Evolutionary conservation across 108 stramenopile genomes (phyloP), one percentile per base, ranked within the genome.

Genomic region (Epithemia pelagica): DNA sequence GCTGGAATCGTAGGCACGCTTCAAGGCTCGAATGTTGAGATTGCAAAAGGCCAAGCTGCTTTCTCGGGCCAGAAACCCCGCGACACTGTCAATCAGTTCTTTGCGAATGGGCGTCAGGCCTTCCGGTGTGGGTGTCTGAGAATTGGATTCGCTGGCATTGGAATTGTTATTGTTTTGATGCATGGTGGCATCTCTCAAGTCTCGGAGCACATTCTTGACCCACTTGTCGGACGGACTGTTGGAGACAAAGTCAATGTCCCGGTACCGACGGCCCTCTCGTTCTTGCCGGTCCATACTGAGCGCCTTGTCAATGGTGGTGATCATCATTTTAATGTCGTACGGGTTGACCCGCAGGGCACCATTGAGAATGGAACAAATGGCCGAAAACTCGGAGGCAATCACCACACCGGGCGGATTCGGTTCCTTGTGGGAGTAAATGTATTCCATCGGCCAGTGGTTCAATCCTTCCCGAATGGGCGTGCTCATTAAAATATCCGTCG

Each of bases 341-440:
- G 98, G 98, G 71, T 99, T 99, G 30, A 99, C 89, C n/a, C 95
- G 82, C 52, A 99, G 68, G 20, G 96, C 95, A 22, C 97, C 97
- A 76, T 98, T 99, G 29, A 99, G 78, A 58, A 99, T 93, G 25
- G 87, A 86, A 61, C 88, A 82, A 29, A 97, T 96, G 1, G 99
- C 95, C 23, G 94, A 93, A 71, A 99, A 99, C 74, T 99, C 99
- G 1, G 96, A 97, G 7, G 95, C 82, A 46, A 99, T 87, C 22
- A 98, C 95, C 19, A 98, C 97, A 31, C 99, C 99, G 1, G 97
- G 92, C 37, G 61, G 54, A 18, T 80, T 77, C 8, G 83, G 79
- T 58, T 81, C 78, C 72, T 88, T 87, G 26, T 82, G 69, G 29
- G 81, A 78, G 69, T 89, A 97, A 51, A 97, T 94, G 81, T 91